phyloP scores from a whole-genome alignment of 345 rosid species.

The Kernera saxatilis region DNA sequence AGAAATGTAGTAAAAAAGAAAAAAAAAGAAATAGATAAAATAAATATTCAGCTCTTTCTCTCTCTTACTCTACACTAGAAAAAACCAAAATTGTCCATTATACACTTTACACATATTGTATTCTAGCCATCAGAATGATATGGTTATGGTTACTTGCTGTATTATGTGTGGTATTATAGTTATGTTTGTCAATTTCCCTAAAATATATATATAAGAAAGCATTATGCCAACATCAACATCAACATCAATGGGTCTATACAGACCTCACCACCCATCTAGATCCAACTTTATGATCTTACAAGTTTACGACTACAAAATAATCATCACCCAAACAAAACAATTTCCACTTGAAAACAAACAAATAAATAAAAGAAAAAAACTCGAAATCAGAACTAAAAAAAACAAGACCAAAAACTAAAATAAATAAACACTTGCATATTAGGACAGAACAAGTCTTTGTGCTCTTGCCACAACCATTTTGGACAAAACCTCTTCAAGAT shows the following conservation, averaged over 20 bases:
- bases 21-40: no score
- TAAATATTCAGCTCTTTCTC: no score
- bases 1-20: no score
- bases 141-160: no score
- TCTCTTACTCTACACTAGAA: no score
- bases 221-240: no score
- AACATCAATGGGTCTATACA: not conserved
- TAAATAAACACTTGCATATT: not conserved
- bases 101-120: no score
- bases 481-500: constrained; percentile 31
- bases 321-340: not conserved
- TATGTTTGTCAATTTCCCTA: no score
- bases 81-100: no score
- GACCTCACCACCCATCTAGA: not conserved
- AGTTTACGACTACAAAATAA: constrained; percentile 15
- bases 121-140: no score
- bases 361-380: not conserved
- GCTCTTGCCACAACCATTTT: constrained; percentile 24
- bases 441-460: constrained; percentile 6
- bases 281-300: constrained; percentile 2
- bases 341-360: not conserved
- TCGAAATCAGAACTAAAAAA: not conserved
- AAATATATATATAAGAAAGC: no score
- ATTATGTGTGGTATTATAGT: no score
- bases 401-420: not conserved